Base-by-base conservation (phyloP, 176 grass and related monocot genomes). In the Oryza meridionalis region DNA sequence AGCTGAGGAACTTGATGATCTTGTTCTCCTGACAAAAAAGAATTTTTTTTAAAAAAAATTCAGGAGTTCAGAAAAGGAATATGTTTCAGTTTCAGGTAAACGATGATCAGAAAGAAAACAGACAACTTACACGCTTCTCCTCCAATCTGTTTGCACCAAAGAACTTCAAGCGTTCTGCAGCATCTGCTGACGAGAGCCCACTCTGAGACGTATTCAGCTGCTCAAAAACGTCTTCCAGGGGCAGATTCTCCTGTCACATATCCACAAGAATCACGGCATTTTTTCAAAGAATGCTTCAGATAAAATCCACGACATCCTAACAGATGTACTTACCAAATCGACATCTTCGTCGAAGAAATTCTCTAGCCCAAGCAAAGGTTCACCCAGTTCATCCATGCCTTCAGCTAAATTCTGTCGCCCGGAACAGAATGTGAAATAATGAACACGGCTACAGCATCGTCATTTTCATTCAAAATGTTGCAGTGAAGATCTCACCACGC, bases 71-170 rank as follows among this genome's bases (percentile, higher is more conserved):
- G 13, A 32, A 9, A 1, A 64, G 10, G 55, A 27, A 17, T 8
- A 1, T 67, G 44, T 27, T 29, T 14, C 21, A 38, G 44, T 27
- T 29, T 14, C 21, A 40, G 17, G 15, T 27, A 38, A 67, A 43
- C 5, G 40, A 10, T 12, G 9, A 22, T 11, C 9, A 40, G 31
- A 0, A 21, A 58, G 35, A 37, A 21, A 11, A 64, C 4, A 6
- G 40, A 67, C 11, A 15, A 89, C 24, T 84, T 82, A 97, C 91
- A 25, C 71, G 87, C 76, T 90, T 97, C 91, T 93, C 91, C 82
- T 97, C 87, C 86, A 97, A 64, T 77, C 77, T 93, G 72, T 97
- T 97, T 29, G 77, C 58, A 15, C 91, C 94, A 73, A 92, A 97
- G 72, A 97, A 70, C 77, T 86, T 61, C 47, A 97, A 25, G 5